Evolutionary conservation across 2,329 filamentous ascomycete species (phyloP).

Genomic region (Colletotrichum filicis): DNA sequence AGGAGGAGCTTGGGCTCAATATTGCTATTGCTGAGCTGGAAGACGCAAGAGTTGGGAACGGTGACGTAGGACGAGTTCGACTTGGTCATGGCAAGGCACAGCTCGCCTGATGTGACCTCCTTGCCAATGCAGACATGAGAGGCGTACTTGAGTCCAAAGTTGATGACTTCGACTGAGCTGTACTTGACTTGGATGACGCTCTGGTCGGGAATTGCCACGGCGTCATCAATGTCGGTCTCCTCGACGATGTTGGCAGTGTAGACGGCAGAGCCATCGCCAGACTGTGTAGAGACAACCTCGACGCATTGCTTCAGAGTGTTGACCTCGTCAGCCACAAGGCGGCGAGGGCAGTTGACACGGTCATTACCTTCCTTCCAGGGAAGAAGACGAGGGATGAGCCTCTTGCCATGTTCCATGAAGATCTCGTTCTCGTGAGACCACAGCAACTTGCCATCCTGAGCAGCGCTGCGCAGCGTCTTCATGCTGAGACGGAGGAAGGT

Average conservation of each 20-base stretch:
- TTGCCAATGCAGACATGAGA: conserved; percentile 48
- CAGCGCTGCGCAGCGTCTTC: background rate
- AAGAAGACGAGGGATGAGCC: conserved; percentile 51
- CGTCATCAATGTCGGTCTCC: conserved; percentile 32
- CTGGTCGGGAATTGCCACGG: background rate
- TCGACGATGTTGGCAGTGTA: conserved; percentile 37
- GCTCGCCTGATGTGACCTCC: conserved; percentile 38
- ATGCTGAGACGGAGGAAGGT: conserved; percentile 30
- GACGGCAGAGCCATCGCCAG: conserved; percentile 33
- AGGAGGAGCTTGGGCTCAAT: conserved; percentile 39
- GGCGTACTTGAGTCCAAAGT: conserved; percentile 36
- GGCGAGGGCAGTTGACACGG: conserved; percentile 49
- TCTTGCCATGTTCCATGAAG: conserved; percentile 46
- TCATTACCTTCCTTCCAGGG: conserved; percentile 51
- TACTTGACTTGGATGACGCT: conserved; percentile 47
- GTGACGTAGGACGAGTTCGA: conserved; percentile 49
- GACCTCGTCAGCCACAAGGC: conserved; percentile 44
- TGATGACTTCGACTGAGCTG: conserved; percentile 48
- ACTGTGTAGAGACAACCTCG: conserved; percentile 38
- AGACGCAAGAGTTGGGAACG: conserved; percentile 36
- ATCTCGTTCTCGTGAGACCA: conserved; percentile 40
- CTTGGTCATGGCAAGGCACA: conserved; percentile 43
- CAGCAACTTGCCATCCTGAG: conserved; percentile 18
- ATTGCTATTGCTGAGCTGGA: conserved; percentile 24
- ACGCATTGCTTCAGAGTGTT: conserved; percentile 48